Evolutionary conservation across 148 eudicot species (phyloP).

Genomic region (Dysphania ambrosioides): DNA sequence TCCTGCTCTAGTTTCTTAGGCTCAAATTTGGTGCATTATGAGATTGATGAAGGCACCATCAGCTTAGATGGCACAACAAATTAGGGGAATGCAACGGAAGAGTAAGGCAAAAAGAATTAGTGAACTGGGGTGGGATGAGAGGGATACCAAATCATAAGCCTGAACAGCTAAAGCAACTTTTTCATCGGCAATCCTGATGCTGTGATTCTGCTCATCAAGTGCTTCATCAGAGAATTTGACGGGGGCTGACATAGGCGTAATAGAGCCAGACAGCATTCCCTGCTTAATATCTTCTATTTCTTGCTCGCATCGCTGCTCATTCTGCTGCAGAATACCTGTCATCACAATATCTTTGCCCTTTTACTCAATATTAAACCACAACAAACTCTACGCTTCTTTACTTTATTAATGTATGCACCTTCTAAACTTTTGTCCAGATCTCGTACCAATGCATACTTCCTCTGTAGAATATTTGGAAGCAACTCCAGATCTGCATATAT

Average conservation of each 20-base stretch:
- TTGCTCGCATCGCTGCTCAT: constrained; percentile 74
- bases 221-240: constrained; percentile 84
- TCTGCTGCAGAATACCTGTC: constrained; percentile 66
- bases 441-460: constrained; percentile 75
- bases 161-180: constrained; percentile 91
- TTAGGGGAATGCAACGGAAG: not conserved
- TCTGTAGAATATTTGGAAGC: constrained; percentile 69
- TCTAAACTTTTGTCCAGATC: constrained; percentile 87
- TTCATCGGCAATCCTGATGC: constrained; percentile 94
- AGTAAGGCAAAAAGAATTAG: not conserved
- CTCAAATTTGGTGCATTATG: too few species aligned
- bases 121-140: too few species aligned
- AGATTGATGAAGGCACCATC: too few species aligned
- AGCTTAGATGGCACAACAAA: not conserved
- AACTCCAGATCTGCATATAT: constrained; percentile 65
- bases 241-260: constrained; percentile 58
- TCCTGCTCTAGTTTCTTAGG: not conserved
- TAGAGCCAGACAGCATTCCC: constrained; percentile 50
- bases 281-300: constrained; percentile 75
- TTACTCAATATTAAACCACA: too few species aligned
- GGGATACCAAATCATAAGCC: constrained; percentile 84
- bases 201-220: constrained; percentile 91
- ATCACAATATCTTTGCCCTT: not conserved
- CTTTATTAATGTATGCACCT: too few species aligned
- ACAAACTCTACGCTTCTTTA: too few species aligned